These are phyloP conservation scores for Daphne laureola DNA, from an alignment of 441 rosid genomes.

Conservation along the genomic window DNA sequence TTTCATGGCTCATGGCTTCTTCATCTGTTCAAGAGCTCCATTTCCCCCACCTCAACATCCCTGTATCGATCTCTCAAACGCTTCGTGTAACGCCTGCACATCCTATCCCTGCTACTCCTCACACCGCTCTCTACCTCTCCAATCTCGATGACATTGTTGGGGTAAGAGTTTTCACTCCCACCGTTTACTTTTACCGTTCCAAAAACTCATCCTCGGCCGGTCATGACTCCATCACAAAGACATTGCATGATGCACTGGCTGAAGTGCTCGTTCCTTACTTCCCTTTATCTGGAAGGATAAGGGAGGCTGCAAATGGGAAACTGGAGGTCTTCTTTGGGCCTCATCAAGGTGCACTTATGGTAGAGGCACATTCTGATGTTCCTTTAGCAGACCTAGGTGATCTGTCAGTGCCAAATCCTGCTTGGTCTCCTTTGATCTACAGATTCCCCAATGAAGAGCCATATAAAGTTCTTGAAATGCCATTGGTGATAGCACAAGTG, in stretches of 20 bases:
- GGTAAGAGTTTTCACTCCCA: slow-evolving; percentile 80
- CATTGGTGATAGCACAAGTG: slow-evolving; percentile 68
- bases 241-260: slow-evolving; percentile 43
- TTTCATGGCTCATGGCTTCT: slow-evolving; percentile 32
- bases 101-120: slow-evolving; percentile 36
- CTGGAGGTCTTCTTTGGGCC: slow-evolving; percentile 65
- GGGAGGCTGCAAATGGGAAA: slow-evolving; percentile 58
- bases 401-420: slow-evolving; percentile 79
- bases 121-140: slow-evolving; percentile 71
- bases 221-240: slow-evolving; percentile 21
- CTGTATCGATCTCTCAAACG: slow-evolving; percentile 26
- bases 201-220: slow-evolving; percentile 9
- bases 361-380: slow-evolving; percentile 54
- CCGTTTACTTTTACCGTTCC: slow-evolving; percentile 56
- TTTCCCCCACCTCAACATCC: slow-evolving; percentile 39
- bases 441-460: slow-evolving; percentile 60
- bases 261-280: slow-evolving; percentile 71
- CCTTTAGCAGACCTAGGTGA: slow-evolving; percentile 61
- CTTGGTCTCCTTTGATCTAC: slow-evolving; percentile 72
- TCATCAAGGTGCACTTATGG: slow-evolving; percentile 67
- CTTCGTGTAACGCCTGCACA: slow-evolving; percentile 44
- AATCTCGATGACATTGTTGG: slow-evolving; percentile 77
- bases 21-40: slow-evolving; percentile 54
- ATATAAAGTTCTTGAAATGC: slow-evolving; percentile 70
- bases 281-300: slow-evolving; percentile 74